Conservation (phyloP, 768 basidiomycete genomes). For the Termitomyces eurrhizus region DNA sequence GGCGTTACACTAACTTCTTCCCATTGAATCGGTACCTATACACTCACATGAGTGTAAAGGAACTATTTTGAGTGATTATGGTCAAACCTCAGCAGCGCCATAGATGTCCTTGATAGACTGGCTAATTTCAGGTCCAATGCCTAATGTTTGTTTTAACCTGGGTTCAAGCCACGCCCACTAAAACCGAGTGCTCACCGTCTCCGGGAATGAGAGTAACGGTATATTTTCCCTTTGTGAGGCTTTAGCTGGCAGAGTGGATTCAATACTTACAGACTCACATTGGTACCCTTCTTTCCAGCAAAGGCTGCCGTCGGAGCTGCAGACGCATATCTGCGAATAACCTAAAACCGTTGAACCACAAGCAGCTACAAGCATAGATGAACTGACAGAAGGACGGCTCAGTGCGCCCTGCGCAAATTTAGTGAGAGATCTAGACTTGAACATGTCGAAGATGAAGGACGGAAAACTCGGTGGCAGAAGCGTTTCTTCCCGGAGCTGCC, state of each 20-base stretch:
- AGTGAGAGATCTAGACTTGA: conserved; percentile 51
- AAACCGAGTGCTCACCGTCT: conserved; percentile 60
- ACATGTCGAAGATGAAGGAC: conserved; percentile 41
- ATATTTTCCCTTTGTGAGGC: conserved; percentile 80
- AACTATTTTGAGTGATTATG: conserved; percentile 7
- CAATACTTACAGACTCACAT: conserved; percentile 49
- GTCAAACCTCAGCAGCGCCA: conserved; percentile 69
- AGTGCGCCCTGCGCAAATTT: conserved; percentile 51
- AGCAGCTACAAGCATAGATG: neutral
- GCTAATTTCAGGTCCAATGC: conserved; percentile 98
- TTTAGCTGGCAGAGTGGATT: neutral
- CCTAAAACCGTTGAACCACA: conserved; percentile 14
- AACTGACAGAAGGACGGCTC: conserved; percentile 44
- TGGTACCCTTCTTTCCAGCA: conserved; percentile 83
- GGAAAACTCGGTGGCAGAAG: conserved; percentile 12
- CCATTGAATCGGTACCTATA: conserved; percentile 95
- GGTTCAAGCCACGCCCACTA: neutral
- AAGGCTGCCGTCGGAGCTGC: conserved; percentile 86
- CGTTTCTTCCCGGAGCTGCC: conserved; percentile 10
- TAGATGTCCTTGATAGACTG: conserved; percentile 95
- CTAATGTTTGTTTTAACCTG: conserved; percentile 36
- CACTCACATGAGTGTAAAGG: neutral
- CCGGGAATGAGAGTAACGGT: conserved; percentile 95
- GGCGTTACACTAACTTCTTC: conserved; percentile 98
- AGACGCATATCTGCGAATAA: conserved; percentile 57